These are phyloP conservation scores for Ustilago shanxiensis DNA, from an alignment of 1,284 basidiomycete species.

Conservation along the genomic window DNA sequence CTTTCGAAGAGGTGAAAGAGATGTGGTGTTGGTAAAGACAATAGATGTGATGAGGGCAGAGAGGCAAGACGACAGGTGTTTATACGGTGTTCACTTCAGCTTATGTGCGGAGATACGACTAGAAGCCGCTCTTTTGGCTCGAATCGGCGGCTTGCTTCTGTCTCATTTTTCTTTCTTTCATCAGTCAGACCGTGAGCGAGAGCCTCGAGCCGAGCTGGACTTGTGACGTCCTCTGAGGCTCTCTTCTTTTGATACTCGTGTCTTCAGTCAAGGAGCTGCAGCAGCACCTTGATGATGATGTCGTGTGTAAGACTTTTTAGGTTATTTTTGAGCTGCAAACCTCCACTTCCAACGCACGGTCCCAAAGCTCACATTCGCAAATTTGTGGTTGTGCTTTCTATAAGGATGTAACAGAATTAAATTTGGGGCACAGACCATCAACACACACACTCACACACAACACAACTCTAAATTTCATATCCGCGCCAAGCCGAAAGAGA, in stretches of 20 bases:
- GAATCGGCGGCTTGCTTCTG: slow-evolving; percentile 9
- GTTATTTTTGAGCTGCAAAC: background rate
- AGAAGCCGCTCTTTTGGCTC: background rate
- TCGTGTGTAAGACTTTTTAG: slow-evolving; percentile 15
- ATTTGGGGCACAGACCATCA: slow-evolving; percentile 10
- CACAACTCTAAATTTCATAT: background rate
- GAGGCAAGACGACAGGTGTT: background rate
- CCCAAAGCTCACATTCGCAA: background rate
- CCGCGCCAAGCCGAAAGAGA: background rate
- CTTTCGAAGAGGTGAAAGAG: background rate
- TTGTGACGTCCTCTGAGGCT: background rate
- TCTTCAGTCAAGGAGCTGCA: too few relatives aligned
- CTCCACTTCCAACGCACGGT: slow-evolving; percentile 9
- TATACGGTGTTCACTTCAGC: background rate
- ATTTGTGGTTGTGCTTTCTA: background rate
- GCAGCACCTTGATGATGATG: background rate
- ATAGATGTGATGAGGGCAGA: slow-evolving; percentile 8
- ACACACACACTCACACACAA: too few relatives aligned
- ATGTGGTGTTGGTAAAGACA: too few relatives aligned
- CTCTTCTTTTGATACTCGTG: background rate
- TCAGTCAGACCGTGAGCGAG: slow-evolving; percentile 6
- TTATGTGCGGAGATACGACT: slow-evolving; percentile 11
- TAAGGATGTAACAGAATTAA: slow-evolving; percentile 4
- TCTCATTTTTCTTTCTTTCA: too few relatives aligned
- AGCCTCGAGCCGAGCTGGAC: background rate